Conservation (phyloP, 768 basidiomycete species). For the Cyclocybe aegerita region DNA sequence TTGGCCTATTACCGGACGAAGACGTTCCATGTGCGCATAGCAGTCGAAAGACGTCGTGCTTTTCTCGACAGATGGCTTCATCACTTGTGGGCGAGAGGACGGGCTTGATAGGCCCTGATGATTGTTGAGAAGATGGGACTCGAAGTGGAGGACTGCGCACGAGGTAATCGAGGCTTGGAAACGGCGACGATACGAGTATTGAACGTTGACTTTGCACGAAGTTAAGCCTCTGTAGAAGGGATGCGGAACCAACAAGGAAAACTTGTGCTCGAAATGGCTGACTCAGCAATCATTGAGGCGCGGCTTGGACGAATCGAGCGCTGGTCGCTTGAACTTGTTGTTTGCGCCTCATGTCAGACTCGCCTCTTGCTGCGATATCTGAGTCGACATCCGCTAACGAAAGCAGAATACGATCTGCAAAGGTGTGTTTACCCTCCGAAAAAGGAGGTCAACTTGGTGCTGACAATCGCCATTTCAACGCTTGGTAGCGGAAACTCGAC, state of each 20-base stretch:
- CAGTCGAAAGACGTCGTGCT: constrained; percentile 4
- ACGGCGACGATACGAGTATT: neutral
- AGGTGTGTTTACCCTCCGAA: constrained; percentile 31
- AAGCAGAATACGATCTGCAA: constrained; percentile 34
- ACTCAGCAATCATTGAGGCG: constrained; percentile 9
- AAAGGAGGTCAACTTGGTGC: neutral
- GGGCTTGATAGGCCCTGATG: too few species aligned
- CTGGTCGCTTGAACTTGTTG: neutral
- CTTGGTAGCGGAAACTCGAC: constrained; percentile 69
- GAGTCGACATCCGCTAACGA: constrained; percentile 12
- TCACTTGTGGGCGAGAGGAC: too few species aligned
- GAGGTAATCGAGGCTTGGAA: neutral
- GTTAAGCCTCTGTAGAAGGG: too few species aligned
- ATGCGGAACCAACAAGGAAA: too few species aligned
- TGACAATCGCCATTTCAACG: constrained; percentile 1
- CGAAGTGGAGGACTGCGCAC: neutral
- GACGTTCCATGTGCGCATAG: neutral
- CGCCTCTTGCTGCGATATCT: constrained; percentile 3
- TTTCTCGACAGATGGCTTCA: constrained; percentile 2
- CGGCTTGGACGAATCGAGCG: neutral
- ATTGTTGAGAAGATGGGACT: too few species aligned
- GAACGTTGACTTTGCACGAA: neutral
- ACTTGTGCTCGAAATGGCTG: neutral
- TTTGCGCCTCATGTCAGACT: constrained; percentile 14
- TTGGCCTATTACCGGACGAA: too few species aligned